Evolutionary conservation across 805 yeast genomes (phyloP).

Genomic region (Lachancea waltii): DNA sequence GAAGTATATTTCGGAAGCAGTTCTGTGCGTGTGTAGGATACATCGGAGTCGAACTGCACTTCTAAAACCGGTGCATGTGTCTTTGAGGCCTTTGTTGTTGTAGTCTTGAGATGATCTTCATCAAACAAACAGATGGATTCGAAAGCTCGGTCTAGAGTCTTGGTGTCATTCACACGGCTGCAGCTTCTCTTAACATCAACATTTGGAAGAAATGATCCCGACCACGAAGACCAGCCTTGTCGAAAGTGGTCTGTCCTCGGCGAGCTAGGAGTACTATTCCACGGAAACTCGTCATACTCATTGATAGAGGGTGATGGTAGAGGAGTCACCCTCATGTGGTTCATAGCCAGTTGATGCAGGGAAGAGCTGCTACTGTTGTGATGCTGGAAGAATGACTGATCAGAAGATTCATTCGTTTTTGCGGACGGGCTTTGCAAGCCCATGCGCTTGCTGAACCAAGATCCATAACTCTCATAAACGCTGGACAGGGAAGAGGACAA

Average conservation of each 20-base stretch:
- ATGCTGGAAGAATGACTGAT: slow-evolving; percentile 22
- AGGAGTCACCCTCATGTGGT: slow-evolving; percentile 24
- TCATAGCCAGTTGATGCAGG: slow-evolving; percentile 20
- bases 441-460: slow-evolving; percentile 31
- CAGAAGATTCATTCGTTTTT: slow-evolving; percentile 22
- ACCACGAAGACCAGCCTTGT: background rate
- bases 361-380: slow-evolving; percentile 27
- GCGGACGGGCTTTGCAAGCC: slow-evolving; percentile 22
- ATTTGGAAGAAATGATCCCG: slow-evolving; percentile 2
- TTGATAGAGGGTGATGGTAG: slow-evolving; percentile 32
- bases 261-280: slow-evolving; percentile 30
- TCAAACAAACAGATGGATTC: slow-evolving; percentile 9
- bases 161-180: slow-evolving; percentile 25
- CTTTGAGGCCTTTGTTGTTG: background rate
- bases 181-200: slow-evolving; percentile 19
- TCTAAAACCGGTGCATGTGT: slow-evolving; percentile 9
- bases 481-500: slow-evolving; percentile 36
- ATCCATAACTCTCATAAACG: slow-evolving; percentile 29
- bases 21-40: slow-evolving; percentile 5
- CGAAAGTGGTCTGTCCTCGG: slow-evolving; percentile 13
- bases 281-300: slow-evolving; percentile 39
- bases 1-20: slow-evolving; percentile 26
- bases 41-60: background rate
- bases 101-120: background rate
- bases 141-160: slow-evolving; percentile 27